Base-by-base conservation (phyloP, 495 filamentous ascomycete species). In the Pyronema domesticum region DNA sequence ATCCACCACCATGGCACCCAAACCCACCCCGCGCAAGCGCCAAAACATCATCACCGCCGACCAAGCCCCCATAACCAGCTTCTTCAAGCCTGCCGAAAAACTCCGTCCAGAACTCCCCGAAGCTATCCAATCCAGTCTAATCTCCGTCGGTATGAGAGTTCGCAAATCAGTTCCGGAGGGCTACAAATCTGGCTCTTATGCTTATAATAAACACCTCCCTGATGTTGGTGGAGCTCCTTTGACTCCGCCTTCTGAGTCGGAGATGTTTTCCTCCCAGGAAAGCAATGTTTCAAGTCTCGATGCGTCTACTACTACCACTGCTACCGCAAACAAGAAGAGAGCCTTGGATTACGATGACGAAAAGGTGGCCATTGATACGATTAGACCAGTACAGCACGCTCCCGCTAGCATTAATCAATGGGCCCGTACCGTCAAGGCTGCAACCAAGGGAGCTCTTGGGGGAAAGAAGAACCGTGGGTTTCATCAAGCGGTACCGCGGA, bases 81-180 rank as follows among this genome's bases (percentile, higher is more conserved):
- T 53, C 50, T 53, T 53, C 50, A 40, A 40, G 13, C 37, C 50
- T 3, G 18, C 9, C 30, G 36, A 13, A 17, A 23, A 37, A 18
- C 48, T 36, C 34, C 11, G 10, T 9, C 36, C 18, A 1, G 59
- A 69, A 19, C 50, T 53, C 15, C 15, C 50, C 7, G 36, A 40
- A 10, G 59, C 68, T 17, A 74, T 94, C 18, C 85, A 91, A 66
- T 72, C 86, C 13, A 81, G 80, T 13, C 80, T 95, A 11, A 72
- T 95, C 3, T 82, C 74, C 56, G 89, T 96, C 51, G 89, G 89
- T 59, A 93, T 95, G 85, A 80, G 88, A 36, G 76, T 96, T 50
- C 82, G 89, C 56, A 95, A 96, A 68, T 81, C 82, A 8, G 80
- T 96, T 3, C 83, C 85, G 0, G 87, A 94, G 55, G 89, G 89